Evolutionary conservation across 2,329 filamentous ascomycete genomes (phyloP), one percentile per base, ranked within the genome.

Genomic region (Aspergillus terreus): DNA sequence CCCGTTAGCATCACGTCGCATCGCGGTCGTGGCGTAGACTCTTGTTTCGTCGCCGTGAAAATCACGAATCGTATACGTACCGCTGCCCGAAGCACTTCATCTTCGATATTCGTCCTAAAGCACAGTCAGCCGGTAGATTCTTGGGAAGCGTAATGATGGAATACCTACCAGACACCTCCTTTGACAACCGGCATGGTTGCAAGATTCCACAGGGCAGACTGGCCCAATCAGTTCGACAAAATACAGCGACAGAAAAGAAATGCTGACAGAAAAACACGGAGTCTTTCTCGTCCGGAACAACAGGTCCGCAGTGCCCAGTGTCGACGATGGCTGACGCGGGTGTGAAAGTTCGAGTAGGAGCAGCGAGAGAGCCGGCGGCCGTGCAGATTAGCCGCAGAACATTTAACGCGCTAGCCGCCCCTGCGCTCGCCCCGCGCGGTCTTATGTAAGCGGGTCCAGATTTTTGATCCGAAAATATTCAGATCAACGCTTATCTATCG

Each of bases 61-160:
- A 21, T 30, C 30, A 11, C 30, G 4, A 9, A 33, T 17, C 1
- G 10, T 15, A 12, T 30, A 60, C 68, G 45, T 66, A 71, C 90
- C 53, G 88, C 88, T 51, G 91, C 92, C 76, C 97, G 96, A 75
- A 99, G 87, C 66, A 97, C 95, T 75, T 99, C 94, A 76, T 99
- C 94, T 80, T 86, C 83, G 59, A 86, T 84, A 60, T 86, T 86
- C 11, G 83, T 85, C 83, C 73, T 75, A 48, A 11, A 17, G 23
- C 25, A 12, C 27, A 25, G 46, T 69, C 57, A 69, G 62, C 35
- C 33, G 33, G 40, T 25, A 43, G 51, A 11, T 35, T n/a, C 17
- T 32, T 38, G 27, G n/a, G 27, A 14, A 32, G 27, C 21, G 9
- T 36, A 11, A 14, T 19, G 25, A 19, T 14, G 15, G 23, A 17